Base-by-base conservation (phyloP, 2,329 filamentous ascomycete genomes). In the Dothiorella sarmentorum region DNA sequence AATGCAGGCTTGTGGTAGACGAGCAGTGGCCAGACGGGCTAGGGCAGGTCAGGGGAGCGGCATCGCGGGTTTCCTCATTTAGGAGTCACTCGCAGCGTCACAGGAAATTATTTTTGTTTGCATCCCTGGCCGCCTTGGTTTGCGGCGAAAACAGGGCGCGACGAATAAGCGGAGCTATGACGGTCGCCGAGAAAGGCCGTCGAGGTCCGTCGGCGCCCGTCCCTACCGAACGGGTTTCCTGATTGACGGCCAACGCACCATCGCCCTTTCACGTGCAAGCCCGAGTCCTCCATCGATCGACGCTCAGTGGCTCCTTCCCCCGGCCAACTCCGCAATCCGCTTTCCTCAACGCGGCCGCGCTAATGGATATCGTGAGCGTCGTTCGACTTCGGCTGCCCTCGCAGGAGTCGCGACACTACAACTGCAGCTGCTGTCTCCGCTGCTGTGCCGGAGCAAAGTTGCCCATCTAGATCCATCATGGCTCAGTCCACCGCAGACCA, bases 321-420 rank as follows among this genome's bases (percentile, higher is more conserved):
- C 49, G 33, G 49, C 22, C 35, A 29, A 29, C 49, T 53, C 49
- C 49, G 49, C 49, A 53, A 40, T 53, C 49, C 35, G 49, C 49
- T 40, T 53, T 31, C 33, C 49, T 53, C 4, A 6, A 27, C 18
- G 13, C 49, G 49, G 49, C 27, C 35, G 49, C 49, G 49, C 49
- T 53, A 53, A 35, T 15, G 40, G 15, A 27, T 53, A 53, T 53
- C 49, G 49, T 53, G 49, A 53, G 20, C 33, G 33, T 53, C 49
- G 49, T 53, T 42, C 49, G 49, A 53, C 33, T 35, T 53, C 33
- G 31, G 15, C 33, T 29, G 40, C 49, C 49, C 35, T 18, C 29
- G 33, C 49, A 27, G 33, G 22, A 10, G 20, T 24, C 17, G 49
- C 49, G 31, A 53, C 29, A 53, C 49, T 40, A 35, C 49, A 17